These are phyloP conservation scores for Pseudocercospora vitis DNA, from an alignment of 2,329 filamentous ascomycete genomes.

Conservation along the genomic window DNA sequence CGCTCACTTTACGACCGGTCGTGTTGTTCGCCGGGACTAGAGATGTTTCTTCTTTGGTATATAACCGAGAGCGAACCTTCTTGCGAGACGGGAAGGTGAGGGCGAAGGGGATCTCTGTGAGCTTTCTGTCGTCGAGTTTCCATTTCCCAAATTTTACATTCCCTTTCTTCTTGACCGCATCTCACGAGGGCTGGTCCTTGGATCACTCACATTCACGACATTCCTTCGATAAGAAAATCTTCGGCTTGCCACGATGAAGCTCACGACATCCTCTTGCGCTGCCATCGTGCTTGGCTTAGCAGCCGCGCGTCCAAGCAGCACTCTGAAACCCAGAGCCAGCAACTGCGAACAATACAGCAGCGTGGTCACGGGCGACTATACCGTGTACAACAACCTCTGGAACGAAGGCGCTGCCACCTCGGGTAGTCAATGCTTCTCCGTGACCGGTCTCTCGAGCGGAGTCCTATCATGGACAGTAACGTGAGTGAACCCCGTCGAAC, in stretches of 20 bases:
- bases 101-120: too few relatives aligned
- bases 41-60: too few relatives aligned
- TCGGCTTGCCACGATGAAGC: neutral
- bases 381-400: constrained; percentile 48
- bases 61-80: too few relatives aligned
- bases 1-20: neutral
- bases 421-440: constrained; percentile 49
- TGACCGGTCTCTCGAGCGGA: constrained; percentile 41
- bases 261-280: neutral
- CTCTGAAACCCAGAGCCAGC: constrained; percentile 16
- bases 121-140: too few relatives aligned
- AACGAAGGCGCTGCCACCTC: constrained; percentile 42
- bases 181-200: too few relatives aligned
- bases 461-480: constrained; percentile 48
- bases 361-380: constrained; percentile 36
- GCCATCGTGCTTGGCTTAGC: neutral
- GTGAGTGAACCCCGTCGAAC: too few relatives aligned
- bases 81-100: too few relatives aligned
- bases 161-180: too few relatives aligned
- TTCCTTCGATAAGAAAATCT: too few relatives aligned
- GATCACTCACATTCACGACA: too few relatives aligned
- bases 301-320: neutral
- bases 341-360: constrained; percentile 36
- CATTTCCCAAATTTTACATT: too few relatives aligned
- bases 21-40: too few relatives aligned